Conservation (phyloP, 139 green algal species). For the Chlorella sorokiniana region DNA sequence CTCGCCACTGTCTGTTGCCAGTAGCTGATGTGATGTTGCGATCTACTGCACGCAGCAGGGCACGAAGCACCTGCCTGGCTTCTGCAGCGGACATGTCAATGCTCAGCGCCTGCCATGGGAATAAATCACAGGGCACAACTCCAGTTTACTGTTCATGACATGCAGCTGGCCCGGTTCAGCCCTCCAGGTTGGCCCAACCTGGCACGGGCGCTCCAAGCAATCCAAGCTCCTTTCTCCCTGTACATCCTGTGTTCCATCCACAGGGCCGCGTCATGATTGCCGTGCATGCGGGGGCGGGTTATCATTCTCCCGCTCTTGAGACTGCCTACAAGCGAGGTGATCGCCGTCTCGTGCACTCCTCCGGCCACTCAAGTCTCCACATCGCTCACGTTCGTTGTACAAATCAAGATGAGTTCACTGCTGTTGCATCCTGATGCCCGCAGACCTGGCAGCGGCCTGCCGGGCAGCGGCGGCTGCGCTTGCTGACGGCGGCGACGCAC, state of each 20-base stretch:
- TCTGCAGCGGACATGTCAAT: conserved; percentile 18
- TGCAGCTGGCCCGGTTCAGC: not conserved
- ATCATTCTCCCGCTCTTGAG: conserved; percentile 56
- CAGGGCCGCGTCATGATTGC: conserved; percentile 75
- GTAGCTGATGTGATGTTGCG: conserved; percentile 35
- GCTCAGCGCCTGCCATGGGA: not conserved
- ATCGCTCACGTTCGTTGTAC: too few species aligned
- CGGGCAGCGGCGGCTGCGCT: conserved; percentile 44
- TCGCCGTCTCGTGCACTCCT: not conserved
- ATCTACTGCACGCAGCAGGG: conserved; percentile 41
- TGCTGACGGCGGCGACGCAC: conserved; percentile 8
- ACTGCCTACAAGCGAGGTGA: conserved; percentile 55
- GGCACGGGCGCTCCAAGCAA: too few species aligned
- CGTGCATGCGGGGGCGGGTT: conserved; percentile 77
- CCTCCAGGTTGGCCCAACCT: not conserved
- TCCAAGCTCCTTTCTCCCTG: not conserved
- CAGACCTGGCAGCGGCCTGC: conserved; percentile 58
- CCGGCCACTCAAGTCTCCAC: too few species aligned
- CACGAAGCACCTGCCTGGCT: conserved; percentile 12
- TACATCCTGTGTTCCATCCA: too few species aligned
- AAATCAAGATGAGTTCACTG: not conserved
- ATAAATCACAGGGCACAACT: not conserved
- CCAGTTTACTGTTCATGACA: not conserved
- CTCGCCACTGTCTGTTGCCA: conserved; percentile 36
- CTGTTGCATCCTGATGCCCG: not conserved